Evolutionary conservation across 2,329 filamentous ascomycete species (phyloP).

Genomic region (Aureobasidium sp.): DNA sequence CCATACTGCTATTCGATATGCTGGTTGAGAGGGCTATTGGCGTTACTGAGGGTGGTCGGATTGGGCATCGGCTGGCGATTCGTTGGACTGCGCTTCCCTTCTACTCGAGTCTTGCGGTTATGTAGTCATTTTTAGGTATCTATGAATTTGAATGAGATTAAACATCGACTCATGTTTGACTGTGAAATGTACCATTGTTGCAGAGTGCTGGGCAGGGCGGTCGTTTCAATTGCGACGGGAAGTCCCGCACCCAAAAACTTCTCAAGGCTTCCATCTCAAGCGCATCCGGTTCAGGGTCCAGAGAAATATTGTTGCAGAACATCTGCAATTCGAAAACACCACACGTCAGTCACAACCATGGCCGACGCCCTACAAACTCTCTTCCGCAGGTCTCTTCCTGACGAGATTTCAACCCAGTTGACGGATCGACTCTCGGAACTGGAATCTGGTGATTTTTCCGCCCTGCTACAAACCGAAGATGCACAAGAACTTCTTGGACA

Average conservation of each 20-base stretch:
- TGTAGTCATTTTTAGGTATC: background rate
- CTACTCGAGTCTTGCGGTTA: background rate
- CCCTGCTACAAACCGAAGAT: conserved; percentile 30
- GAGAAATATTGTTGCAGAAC: background rate
- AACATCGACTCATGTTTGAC: background rate
- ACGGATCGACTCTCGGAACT: conserved; percentile 29
- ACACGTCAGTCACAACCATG: background rate
- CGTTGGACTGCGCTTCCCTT: background rate
- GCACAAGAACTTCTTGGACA: conserved; percentile 34
- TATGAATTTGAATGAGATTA: background rate
- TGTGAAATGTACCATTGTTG: no score
- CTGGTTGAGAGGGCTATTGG: background rate
- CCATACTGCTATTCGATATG: no score
- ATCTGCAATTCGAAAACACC: background rate
- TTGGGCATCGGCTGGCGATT: background rate
- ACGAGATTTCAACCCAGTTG: conserved; percentile 31
- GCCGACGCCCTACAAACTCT: conserved; percentile 32
- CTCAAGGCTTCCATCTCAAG: background rate
- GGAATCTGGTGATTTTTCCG: conserved; percentile 34
- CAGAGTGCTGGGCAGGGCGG: no score
- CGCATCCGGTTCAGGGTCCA: background rate
- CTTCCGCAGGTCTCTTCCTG: conserved; percentile 32
- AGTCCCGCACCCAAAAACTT: background rate
- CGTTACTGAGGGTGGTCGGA: background rate
- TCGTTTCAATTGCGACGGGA: no score